Conservation (phyloP, 768 basidiomycete genomes). For the Mycena olivaceomarginata region DNA sequence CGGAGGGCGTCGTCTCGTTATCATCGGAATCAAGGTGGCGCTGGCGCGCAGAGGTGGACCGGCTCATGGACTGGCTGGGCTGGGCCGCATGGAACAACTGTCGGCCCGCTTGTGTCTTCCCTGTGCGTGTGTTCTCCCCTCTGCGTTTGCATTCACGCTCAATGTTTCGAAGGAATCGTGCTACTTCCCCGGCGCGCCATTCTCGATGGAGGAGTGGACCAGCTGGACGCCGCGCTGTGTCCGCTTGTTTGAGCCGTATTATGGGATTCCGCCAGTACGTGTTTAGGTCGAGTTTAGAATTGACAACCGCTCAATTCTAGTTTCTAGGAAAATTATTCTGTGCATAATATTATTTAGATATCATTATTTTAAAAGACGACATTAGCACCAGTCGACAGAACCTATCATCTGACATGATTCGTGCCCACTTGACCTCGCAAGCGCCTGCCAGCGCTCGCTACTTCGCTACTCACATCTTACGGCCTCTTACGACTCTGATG, state of each 20-base stretch:
- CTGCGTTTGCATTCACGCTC: neutral
- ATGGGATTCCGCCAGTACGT: neutral
- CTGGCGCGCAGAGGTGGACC: conserved; percentile 60
- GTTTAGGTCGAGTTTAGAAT: neutral
- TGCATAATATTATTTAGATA: no score
- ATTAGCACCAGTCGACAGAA: no score
- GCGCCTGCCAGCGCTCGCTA: no score
- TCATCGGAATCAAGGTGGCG: neutral
- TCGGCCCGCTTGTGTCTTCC: conserved; percentile 63
- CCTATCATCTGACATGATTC: no score
- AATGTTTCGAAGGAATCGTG: conserved; percentile 32
- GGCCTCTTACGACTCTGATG: no score
- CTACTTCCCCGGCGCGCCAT: conserved; percentile 35
- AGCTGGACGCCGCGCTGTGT: conserved; percentile 22
- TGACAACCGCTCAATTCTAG: neutral
- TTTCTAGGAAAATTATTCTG: neutral
- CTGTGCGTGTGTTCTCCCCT: conserved; percentile 56
- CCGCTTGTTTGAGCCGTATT: conserved; percentile 38
- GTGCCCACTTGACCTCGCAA: no score
- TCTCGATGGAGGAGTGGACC: conserved; percentile 38
- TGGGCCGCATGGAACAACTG: conserved; percentile 73
- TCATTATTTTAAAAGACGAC: no score
- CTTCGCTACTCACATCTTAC: no score
- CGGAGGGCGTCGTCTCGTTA: conserved; percentile 54
- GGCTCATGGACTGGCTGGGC: conserved; percentile 70